Evolutionary conservation across 202 grass and related monocot species (phyloP).

Genomic region (Carex sylvatica): DNA sequence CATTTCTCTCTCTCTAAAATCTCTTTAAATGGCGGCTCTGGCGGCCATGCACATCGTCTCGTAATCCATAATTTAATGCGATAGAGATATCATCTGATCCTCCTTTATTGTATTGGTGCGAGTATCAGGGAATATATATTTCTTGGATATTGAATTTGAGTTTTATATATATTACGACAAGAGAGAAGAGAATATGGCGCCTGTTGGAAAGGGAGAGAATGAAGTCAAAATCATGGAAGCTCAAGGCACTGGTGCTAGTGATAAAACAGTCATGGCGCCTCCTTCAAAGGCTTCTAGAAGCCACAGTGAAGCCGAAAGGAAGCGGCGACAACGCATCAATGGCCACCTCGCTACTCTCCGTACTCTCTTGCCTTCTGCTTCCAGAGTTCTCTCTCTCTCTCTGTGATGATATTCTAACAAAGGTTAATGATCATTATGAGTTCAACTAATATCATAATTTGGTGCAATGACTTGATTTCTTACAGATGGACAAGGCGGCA

Average conservation of each 20-base stretch:
- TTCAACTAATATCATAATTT: neutral
- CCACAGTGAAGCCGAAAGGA: slow-evolving; percentile 91
- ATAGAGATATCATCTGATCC: slow-evolving; percentile 2
- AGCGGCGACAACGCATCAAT: slow-evolving; percentile 93
- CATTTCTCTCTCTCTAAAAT: neutral
- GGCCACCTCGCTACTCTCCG: slow-evolving; percentile 93
- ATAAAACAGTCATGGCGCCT: slow-evolving; percentile 19
- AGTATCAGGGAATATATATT: slow-evolving; percentile 2
- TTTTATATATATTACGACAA: neutral
- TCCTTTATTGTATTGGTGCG: neutral
- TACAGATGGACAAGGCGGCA: slow-evolving; percentile 97
- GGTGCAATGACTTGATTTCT: neutral
- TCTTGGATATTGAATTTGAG: neutral
- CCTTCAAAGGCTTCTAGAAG: slow-evolving; percentile 41
- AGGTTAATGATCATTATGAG: neutral
- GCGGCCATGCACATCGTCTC: slow-evolving; percentile 30
- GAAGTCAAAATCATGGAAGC: slow-evolving; percentile 8
- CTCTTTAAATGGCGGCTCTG: slow-evolving; percentile 30
- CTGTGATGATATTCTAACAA: neutral
- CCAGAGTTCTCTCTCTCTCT: slow-evolving; percentile 44
- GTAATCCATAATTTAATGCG: slow-evolving; percentile 24
- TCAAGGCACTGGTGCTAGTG: slow-evolving; percentile 15
- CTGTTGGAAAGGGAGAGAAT: neutral
- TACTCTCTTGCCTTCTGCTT: slow-evolving; percentile 77
- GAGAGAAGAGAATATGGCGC: slow-evolving; percentile 9